phyloP scores from a whole-genome alignment of 331 rosid genomes.

The Acacia concinna region DNA sequence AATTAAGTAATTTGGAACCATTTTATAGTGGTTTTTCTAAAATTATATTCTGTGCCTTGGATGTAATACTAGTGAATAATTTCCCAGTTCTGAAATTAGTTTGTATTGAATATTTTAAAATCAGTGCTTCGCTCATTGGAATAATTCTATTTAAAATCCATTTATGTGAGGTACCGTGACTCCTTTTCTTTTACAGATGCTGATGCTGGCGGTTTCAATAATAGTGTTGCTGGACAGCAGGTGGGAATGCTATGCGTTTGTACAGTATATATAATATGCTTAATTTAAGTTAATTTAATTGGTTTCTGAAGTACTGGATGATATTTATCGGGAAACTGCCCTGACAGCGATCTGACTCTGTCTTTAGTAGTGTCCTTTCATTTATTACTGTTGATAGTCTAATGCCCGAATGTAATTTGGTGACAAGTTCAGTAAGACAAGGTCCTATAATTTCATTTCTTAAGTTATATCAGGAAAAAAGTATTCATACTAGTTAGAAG shows the following conservation, averaged over 20 bases:
- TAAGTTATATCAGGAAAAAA: not conserved
- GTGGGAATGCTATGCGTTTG: slow-evolving; percentile 42
- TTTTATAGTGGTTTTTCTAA: not conserved
- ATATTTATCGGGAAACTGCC: slow-evolving; percentile 13
- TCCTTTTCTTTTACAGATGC: slow-evolving; percentile 52
- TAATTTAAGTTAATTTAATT: not conserved
- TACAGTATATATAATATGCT: not conserved
- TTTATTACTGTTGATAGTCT: slow-evolving; percentile 18
- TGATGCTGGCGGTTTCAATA: slow-evolving; percentile 86
- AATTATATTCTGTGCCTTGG: not conserved
- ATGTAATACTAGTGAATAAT: not conserved
- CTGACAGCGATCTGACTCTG: not conserved
- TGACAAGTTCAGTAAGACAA: slow-evolving; percentile 23
- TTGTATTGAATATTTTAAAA: slow-evolving; percentile 13
- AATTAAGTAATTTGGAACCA: not conserved
- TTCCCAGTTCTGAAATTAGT: not conserved
- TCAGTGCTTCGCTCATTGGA: not conserved
- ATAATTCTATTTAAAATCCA: slow-evolving; percentile 20
- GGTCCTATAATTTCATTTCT: not conserved
- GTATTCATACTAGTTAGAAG: not conserved
- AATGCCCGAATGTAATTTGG: slow-evolving; percentile 11
- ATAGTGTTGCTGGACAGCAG: slow-evolving; percentile 85
- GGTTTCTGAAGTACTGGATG: slow-evolving; percentile 11
- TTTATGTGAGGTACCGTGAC: slow-evolving; percentile 4
- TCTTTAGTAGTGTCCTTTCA: slow-evolving; percentile 1